Conservation (phyloP, 2,329 filamentous ascomycete species). For the Neurospora crassa region DNA sequence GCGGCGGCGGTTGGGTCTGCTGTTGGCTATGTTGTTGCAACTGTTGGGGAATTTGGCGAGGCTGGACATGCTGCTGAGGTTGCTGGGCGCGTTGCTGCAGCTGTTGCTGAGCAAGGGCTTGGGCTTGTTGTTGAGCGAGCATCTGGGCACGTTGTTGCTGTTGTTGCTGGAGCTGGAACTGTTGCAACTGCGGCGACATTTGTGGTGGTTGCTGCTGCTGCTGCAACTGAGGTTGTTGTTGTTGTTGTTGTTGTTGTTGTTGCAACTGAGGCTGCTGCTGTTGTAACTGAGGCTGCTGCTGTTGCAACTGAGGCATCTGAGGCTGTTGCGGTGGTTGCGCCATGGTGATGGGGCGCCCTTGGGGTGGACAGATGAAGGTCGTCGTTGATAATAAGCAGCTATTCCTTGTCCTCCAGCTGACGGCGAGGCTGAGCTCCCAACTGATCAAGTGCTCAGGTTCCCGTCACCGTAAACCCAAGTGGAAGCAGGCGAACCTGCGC, state of each 20-base stretch:
- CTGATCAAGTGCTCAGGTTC: background rate
- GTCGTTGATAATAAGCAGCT: background rate
- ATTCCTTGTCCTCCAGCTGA: background rate
- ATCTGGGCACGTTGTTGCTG: constrained; percentile 2
- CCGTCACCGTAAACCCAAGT: background rate
- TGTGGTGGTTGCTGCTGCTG: constrained; percentile 2
- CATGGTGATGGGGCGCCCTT: constrained; percentile 29
- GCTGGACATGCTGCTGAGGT: background rate
- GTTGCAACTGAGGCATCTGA: constrained; percentile 7
- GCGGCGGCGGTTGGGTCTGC: constrained; percentile 18
- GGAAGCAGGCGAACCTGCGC: constrained; percentile 14
- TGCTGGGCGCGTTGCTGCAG: background rate
- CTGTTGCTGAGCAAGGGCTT: background rate
- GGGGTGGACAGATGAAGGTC: background rate
- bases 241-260: background rate
- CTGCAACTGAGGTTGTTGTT: background rate
- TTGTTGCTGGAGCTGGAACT: constrained; percentile 3
- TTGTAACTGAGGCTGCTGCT: background rate
- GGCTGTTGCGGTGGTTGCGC: constrained; percentile 48
- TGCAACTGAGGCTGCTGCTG: background rate
- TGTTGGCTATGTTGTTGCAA: constrained; percentile 47
- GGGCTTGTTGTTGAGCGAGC: background rate
- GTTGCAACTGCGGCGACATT: constrained; percentile 3
- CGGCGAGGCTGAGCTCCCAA: background rate
- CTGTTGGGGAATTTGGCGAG: background rate